A percentile compares a stretch with the other conserved stretches of the same genome.
These are phyloP conservation scores for Phytophthora colocasiae DNA, from an alignment of 352 stramenopile species.

Conservation along the genomic window DNA sequence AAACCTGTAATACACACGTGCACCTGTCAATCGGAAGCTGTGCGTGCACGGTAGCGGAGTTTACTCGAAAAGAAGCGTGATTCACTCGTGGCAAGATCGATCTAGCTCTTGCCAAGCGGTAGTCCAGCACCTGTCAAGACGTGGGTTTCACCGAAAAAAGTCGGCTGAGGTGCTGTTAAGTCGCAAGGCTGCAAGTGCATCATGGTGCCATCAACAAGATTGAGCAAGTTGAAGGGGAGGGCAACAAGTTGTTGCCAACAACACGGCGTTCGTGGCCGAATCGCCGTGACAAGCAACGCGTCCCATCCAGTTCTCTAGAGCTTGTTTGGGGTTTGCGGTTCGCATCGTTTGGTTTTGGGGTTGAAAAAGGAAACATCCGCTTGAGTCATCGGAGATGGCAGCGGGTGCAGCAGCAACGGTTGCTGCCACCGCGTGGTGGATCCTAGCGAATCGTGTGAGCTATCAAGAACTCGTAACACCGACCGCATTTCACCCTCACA, in stretches of 20 bases:
- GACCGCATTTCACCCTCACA: slow-evolving; percentile 8
- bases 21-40: slow-evolving; percentile 5
- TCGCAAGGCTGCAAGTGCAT: slow-evolving; percentile 3
- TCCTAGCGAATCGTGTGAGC: too few species aligned
- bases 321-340: slow-evolving; percentile 10
- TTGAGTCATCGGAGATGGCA: slow-evolving; percentile 6
- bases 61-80: slow-evolving; percentile 7
- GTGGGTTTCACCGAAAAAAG: slow-evolving; percentile 3
- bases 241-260: neutral
- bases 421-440: neutral
- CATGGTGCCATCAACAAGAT: slow-evolving; percentile 7
- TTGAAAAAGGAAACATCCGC: slow-evolving; percentile 18
- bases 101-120: slow-evolving; percentile 25
- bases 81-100: slow-evolving; percentile 1
- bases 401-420: neutral
- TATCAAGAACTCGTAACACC: slow-evolving; percentile 1
- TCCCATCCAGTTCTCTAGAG: slow-evolving; percentile 3
- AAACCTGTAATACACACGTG: slow-evolving; percentile 6
- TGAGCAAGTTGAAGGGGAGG: neutral
- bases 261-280: neutral
- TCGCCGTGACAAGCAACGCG: neutral
- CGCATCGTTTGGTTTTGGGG: neutral
- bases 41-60: neutral
- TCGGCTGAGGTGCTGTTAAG: neutral
- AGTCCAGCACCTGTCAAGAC: slow-evolving; percentile 12